Evolutionary conservation across 306 rosid species (phyloP), one percentile per base, ranked within the genome.

Genomic region (Pachyrhizus erosus): DNA sequence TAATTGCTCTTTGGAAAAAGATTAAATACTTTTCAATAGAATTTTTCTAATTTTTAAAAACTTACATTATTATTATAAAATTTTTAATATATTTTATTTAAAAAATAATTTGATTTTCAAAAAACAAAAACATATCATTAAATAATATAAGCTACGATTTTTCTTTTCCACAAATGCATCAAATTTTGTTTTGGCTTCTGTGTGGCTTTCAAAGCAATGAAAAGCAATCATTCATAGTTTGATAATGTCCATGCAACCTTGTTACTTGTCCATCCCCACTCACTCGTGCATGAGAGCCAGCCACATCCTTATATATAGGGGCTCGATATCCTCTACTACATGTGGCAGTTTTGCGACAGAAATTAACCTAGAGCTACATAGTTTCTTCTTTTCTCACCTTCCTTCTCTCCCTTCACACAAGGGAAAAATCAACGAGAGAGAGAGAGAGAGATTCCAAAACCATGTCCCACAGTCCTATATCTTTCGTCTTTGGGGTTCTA

Each of bases 401-500:
- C 81, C 84, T 80, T 61, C 69, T 61, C 69, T 62, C 67, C 70
- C 66, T 64, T 84, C 67, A 37, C 17, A 18, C 68, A 18, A 79
- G 73, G 73, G 48, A 75, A 34, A 21, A 31, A 40, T 6, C 29
- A 52, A 13, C 18, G 15, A 71, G 69, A 60, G 70, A 34, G 40
- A 52, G 66, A 27, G 52, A 13, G 17, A 65, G 61, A 66, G 15
- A 68, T 40, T 60, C 74, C 27, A 76, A 14, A 24, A 62, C 20
- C 79, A 87, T 87, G 90, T 9, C 84, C 2, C 90, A 89, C 71
- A 78, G 81, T 73, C 89, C 84, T 5, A 17, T 87, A 82, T 78
- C 68, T 64, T 75, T 92, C 48, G 27, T 79, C 40, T 90, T 94
- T 81, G 98, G 98, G 23, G 3, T 92, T 80, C 91, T 94, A 73